Evolutionary conservation across 495 filamentous ascomycete genomes (phyloP).

Genomic region (Hypoxylon crocopeplum): DNA sequence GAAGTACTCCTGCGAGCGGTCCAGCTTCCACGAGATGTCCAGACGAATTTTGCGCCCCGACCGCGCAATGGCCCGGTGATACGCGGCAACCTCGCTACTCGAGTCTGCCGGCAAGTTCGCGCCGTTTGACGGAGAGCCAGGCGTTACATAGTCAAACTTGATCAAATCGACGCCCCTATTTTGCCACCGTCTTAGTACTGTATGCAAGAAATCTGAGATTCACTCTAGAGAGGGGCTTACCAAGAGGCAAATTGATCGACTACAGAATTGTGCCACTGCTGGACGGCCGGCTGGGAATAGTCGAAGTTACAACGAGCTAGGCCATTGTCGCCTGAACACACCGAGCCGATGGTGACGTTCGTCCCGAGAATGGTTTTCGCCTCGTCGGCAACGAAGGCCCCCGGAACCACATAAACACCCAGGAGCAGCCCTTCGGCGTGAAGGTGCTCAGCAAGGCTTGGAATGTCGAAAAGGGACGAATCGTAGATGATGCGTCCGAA

Average conservation of each 20-base stretch:
- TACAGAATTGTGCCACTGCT: slow-evolving; percentile 44
- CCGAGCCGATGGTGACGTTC: slow-evolving; percentile 33
- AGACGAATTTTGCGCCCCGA: slow-evolving; percentile 38
- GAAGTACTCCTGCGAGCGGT: slow-evolving; percentile 35
- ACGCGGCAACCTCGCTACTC: slow-evolving; percentile 32
- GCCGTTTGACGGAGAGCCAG: slow-evolving; percentile 35
- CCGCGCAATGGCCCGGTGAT: slow-evolving; percentile 38
- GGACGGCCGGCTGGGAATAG: slow-evolving; percentile 33
- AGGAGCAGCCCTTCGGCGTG: slow-evolving; percentile 36
- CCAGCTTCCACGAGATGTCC: slow-evolving; percentile 43
- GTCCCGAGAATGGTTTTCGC: slow-evolving; percentile 39
- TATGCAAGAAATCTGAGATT: not conserved
- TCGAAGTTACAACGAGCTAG: slow-evolving; percentile 38
- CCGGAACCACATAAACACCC: slow-evolving; percentile 42
- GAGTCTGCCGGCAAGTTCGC: slow-evolving; percentile 31
- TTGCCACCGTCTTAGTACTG: not conserved
- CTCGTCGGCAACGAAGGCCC: slow-evolving; percentile 31
- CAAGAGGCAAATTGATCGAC: slow-evolving; percentile 36
- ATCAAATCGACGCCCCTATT: slow-evolving; percentile 39
- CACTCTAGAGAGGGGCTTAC: no score
- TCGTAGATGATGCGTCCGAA: slow-evolving; percentile 39
- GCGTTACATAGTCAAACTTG: slow-evolving; percentile 43
- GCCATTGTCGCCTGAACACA: slow-evolving; percentile 36
- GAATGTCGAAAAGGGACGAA: slow-evolving; percentile 31
- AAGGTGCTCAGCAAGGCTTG: slow-evolving; percentile 28